Evolutionary conservation across 352 stramenopile genomes (phyloP), one percentile per base, ranked within the genome.

Genomic region (Phytophthora rubi): DNA sequence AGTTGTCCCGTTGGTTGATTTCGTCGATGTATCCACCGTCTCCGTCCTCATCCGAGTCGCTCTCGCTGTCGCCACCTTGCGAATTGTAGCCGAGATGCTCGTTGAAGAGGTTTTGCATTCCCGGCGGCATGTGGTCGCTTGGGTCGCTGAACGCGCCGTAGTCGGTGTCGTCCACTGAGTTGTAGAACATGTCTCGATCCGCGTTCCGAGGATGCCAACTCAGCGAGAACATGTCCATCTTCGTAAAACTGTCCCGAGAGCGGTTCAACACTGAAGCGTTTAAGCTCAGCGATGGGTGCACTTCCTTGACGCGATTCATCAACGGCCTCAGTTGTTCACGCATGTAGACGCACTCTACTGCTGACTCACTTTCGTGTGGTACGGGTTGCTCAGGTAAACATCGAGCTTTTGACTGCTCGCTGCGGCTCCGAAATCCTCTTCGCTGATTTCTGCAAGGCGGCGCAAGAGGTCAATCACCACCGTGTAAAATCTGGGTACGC

Each of bases 371-470:
- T 32, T 54, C 39, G 51, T 53, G 23, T 44, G 35, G 28, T 67
- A 75, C 4, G 68, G 61, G 16, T 70, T 71, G 16, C 4, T n/a
- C 28, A 75, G 15, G n/a, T 52, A 56, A 32, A 67, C 37, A 13
- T 70, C 45, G 10, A 54, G 35, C 32, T 63, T 65, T 6, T 55
- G 39, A 7, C 30, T 16, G 8, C 32, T 52, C 12, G 47, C 26
- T 30, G 35, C 49, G 12, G 68, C 61, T 10, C 55, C 49, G 4
- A 75, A 32, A 10, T 62, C 55, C 6, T 70, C 32, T 32, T 74
- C 61, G 10, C 60, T 70, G 2, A 59, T 51, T 30, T 26, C 54
- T 16, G 28, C 5, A 7, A 74, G 32, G 1, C 35, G 32, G 1
- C 35, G 35, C n/a, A 74, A 8, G 6, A 70, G 15, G 9, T 13